Base-by-base conservation (phyloP, 176 grass and related monocot species). In the Aegilops speltoides region DNA sequence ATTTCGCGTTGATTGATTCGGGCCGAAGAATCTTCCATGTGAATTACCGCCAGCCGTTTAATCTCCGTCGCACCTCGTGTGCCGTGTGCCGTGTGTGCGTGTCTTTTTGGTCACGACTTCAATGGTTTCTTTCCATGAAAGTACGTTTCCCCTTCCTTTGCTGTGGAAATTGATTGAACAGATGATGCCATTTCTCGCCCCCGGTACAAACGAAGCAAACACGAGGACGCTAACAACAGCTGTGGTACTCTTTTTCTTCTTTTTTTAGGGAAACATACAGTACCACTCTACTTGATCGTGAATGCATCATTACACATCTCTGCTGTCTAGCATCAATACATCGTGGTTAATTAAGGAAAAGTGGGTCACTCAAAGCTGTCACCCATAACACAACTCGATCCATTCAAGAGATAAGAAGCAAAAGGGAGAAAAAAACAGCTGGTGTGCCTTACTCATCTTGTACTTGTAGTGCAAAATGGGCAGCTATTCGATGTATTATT, bases 311-410 rank as follows among this genome's bases (percentile, higher is more conserved):
- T 71, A 71, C 50, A 9, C 66, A 23, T 41, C 1, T 81, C 50
- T n/a, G n/a, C 48, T 26, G 29, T 66, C 15, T 50, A 54, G 64
- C 25, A 38, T 25, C 29, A 25, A 52, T 52, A 52, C 50, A 54
- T 54, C 50, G 16, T 48, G 25, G 78, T 54, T 75, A 64, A 75
- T 75, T 65, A 75, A 82, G 17, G 41, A 54, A 73, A 81, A 65
- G 26, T 22, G 25, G 14, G 48, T 8, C 12, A 12, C 67, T 23
- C 9, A 68, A 14, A n/a, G 25, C 26, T 38, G 62, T 32, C 79
- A 20, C 43, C 34, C 78, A 19, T 13, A 11, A 43, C 43, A 45
- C 43, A 45, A 0, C 43, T 13, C 43, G 11, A 45, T n/a, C 34
- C 36, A 37, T 37, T 37, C 7, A 37, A 37, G 36, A 37, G 36